Evolutionary conservation across 768 basidiomycete genomes (phyloP), one percentile per base, ranked within the genome.

Genomic region (Russula virescens): DNA sequence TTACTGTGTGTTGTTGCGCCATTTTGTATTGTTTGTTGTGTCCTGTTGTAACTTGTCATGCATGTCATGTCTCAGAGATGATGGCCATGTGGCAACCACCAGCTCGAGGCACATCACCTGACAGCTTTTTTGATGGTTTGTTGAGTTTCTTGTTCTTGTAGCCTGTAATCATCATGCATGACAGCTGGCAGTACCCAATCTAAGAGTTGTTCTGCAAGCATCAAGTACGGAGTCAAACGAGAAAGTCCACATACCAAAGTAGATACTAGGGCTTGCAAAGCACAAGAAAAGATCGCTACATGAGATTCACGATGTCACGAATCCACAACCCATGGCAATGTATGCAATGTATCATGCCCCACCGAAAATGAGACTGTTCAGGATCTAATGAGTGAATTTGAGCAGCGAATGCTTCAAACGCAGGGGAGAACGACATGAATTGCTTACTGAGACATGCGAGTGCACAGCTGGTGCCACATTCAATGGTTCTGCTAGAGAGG

Each of bases 341-440:
- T 98, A 99, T 55, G 97, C 97, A 75, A 96, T 97, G 63, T 97
- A 98, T n/a, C n/a, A n/a, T n/a, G n/a, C n/a, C n/a, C n/a, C n/a
- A n/a, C n/a, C n/a, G n/a, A n/a, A n/a, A n/a, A 7, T 96, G 77
- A 99, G 77, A 75, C 98, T 96, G 75, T 87, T 96, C 66, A 97
- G 79, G 74, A 99, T 98, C 28, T 97, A 98, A 72, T 98, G 93
- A 49, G 94, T 94, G 73, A 70, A 99, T 98, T 74, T 98, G 96
- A 1, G 97, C 98, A 16, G 92, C 89, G 78, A 98, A 99, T 65
- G 98, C 89, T 73, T 99, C 97, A 73, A 99, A 99, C 52, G 95
- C 83, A 2, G 94, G 94, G 1, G 97, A 98, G 19, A 95, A 77
- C 6, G 97, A 99, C 67, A 86, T 72, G 75, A 99, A 98, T 73